A percentile compares a stretch with the other conserved stretches of the same genome.
phyloP scores from a whole-genome alignment of 1,139 yeast species.

The Sporopachydermia cereana region DNA sequence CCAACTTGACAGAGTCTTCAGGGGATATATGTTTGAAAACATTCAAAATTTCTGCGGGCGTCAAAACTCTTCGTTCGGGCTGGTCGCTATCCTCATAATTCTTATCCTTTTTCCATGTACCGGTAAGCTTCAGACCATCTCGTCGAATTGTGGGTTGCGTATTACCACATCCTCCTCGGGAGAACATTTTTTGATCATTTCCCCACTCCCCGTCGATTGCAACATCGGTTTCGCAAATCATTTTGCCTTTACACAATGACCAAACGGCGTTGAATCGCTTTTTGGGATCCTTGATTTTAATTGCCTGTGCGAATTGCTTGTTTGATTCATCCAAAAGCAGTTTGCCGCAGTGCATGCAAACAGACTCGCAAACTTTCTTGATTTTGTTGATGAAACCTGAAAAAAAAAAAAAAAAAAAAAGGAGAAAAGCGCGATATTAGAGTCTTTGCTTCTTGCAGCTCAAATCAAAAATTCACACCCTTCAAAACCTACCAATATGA shows the following conservation, averaged over 20 bases:
- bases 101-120: slow-evolving; percentile 92
- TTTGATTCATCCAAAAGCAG: slow-evolving; percentile 76
- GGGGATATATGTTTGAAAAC: slow-evolving; percentile 86
- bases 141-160: slow-evolving; percentile 92
- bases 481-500: slow-evolving; percentile 54
- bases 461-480: not conserved
- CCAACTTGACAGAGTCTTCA: slow-evolving; percentile 71
- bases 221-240: slow-evolving; percentile 88
- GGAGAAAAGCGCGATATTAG: not conserved
- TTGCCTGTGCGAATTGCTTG: slow-evolving; percentile 80
- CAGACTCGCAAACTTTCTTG: slow-evolving; percentile 90
- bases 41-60: slow-evolving; percentile 81
- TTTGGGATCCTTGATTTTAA: slow-evolving; percentile 85
- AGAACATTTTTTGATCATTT: slow-evolving; percentile 24
- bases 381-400: slow-evolving; percentile 68
- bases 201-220: slow-evolving; percentile 36
- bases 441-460: slow-evolving; percentile 4
- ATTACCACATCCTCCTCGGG: slow-evolving; percentile 98
- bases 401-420: not conserved
- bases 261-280: slow-evolving; percentile 95
- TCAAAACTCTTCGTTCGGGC: slow-evolving; percentile 82
- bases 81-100: slow-evolving; percentile 70
- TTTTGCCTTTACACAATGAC: slow-evolving; percentile 81
- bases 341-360: slow-evolving; percentile 98
- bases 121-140: slow-evolving; percentile 92